Conservation (phyloP, 768 basidiomycete species). For the Mycena alexandri region DNA sequence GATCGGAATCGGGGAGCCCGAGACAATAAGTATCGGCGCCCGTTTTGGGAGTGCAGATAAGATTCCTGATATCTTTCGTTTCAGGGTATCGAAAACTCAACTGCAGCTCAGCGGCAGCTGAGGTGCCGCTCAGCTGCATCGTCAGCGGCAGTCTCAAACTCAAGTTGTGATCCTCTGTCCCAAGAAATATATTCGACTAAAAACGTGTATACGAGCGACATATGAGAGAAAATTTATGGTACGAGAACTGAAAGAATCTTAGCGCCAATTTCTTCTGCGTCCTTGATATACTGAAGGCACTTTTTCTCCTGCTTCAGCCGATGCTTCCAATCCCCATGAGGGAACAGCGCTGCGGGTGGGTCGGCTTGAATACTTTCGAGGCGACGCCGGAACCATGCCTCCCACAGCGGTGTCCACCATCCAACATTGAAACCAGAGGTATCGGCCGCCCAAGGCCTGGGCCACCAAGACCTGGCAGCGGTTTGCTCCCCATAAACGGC, state of each 20-base stretch:
- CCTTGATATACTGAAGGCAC: background rate
- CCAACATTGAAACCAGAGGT: constrained; percentile 33
- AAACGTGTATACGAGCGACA: too few relatives aligned
- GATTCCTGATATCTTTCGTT: too few relatives aligned
- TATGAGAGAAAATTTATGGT: background rate
- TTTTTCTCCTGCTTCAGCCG: background rate
- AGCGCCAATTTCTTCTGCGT: background rate
- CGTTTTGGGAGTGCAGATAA: too few relatives aligned
- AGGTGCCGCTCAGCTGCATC: too few relatives aligned
- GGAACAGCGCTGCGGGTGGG: background rate
- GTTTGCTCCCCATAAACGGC: constrained; percentile 29
- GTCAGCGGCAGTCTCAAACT: too few relatives aligned
- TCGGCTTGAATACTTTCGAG: constrained; percentile 26
- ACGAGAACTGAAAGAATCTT: background rate
- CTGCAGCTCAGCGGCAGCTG: too few relatives aligned
- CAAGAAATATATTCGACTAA: background rate
- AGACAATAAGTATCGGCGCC: too few relatives aligned
- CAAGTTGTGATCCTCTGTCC: background rate
- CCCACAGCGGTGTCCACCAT: constrained; percentile 40
- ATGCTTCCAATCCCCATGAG: constrained; percentile 7
- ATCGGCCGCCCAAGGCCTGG: constrained; percentile 32
- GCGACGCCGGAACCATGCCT: constrained; percentile 39
- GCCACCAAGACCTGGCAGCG: constrained; percentile 37
- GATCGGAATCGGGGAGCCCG: too few relatives aligned
- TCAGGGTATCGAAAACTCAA: too few relatives aligned